Percentiles rank a stretch among this genome's conserved stretches.
These are phyloP conservation scores for Oryza brachyantha DNA, from an alignment of 176 grass and related monocot species.

Conservation along the genomic window DNA sequence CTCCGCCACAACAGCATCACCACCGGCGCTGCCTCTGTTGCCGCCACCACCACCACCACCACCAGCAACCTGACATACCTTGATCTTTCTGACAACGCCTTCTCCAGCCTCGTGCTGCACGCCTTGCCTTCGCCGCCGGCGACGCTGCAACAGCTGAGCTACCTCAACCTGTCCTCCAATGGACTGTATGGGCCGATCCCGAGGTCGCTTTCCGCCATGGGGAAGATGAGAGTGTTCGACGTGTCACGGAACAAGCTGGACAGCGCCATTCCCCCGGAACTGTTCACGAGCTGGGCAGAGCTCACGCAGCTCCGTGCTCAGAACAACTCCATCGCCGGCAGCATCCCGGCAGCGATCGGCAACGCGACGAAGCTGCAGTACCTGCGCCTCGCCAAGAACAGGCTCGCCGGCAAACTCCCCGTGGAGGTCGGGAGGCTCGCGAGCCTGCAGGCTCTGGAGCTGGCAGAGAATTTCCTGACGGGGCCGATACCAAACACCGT, in stretches of 20 bases:
- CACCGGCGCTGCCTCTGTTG: background rate
- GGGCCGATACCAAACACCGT: slow-evolving; percentile 35
- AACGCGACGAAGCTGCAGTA: slow-evolving; percentile 28
- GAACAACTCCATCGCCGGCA: slow-evolving; percentile 28
- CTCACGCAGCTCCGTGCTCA: slow-evolving; percentile 44
- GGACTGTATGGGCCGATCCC: slow-evolving; percentile 19
- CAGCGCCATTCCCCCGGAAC: slow-evolving; percentile 18
- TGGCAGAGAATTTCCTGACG: slow-evolving; percentile 22
- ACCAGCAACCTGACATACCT: slow-evolving; percentile 38
- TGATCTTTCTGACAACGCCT: slow-evolving; percentile 47
- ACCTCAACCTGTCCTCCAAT: slow-evolving; percentile 51
- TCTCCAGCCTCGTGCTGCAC: slow-evolving; percentile 16
- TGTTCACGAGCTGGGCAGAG: slow-evolving; percentile 49
- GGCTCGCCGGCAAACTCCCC: slow-evolving; percentile 33
- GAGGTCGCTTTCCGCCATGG: slow-evolving; percentile 21
- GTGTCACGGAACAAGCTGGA: slow-evolving; percentile 52
- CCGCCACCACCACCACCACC: background rate
- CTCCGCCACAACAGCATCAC: slow-evolving; percentile 42
- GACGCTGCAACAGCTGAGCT: slow-evolving; percentile 10
- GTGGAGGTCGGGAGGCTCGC: slow-evolving; percentile 42
- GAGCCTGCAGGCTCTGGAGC: slow-evolving; percentile 14
- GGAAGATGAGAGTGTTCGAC: slow-evolving; percentile 37
- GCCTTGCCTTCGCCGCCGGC: background rate
- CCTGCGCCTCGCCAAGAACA: slow-evolving; percentile 22
- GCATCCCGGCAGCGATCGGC: slow-evolving; percentile 41